phyloP scores from a whole-genome alignment of 495 filamentous ascomycete genomes.

The Penicillium samsonianum region DNA sequence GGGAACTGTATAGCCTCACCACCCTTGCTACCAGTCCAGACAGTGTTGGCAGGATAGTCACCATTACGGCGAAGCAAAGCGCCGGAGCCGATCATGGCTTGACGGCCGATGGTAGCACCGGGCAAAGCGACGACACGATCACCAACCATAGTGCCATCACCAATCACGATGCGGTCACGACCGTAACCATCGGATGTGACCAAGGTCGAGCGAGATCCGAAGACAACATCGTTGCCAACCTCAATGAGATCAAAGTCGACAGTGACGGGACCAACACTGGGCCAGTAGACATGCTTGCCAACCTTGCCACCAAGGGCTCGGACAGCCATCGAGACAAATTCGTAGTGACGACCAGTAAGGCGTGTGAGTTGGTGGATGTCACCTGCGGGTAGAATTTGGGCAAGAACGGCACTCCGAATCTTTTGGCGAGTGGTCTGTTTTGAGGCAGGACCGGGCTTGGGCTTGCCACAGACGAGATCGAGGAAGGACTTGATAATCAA shows the following conservation, averaged over 20 bases:
- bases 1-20: constrained; percentile 45
- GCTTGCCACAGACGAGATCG: constrained; percentile 33
- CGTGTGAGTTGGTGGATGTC: constrained; percentile 29
- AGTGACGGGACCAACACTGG: constrained; percentile 45
- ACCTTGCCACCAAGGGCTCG: constrained; percentile 44
- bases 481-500: constrained; percentile 29
- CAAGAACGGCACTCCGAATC: constrained; percentile 36
- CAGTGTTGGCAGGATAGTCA: constrained; percentile 36
- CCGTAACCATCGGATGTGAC: constrained; percentile 47
- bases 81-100: constrained; percentile 47
- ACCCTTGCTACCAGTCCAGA: constrained; percentile 47
- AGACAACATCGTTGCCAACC: constrained; percentile 50
- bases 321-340: constrained; percentile 41
- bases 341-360: constrained; percentile 41
- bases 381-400: constrained; percentile 32
- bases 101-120: constrained; percentile 38
- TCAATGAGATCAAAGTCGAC: constrained; percentile 49
- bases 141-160: constrained; percentile 47
- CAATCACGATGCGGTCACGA: constrained; percentile 39
- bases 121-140: constrained; percentile 45
- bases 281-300: constrained; percentile 51
- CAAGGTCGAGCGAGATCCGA: constrained; percentile 46
- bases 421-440: constrained; percentile 30
- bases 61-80: constrained; percentile 40
- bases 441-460: constrained; percentile 27